Evolutionary conservation across 192 early-diverging fungal species (phyloP).

Genomic region (Umbelopsis vinacea): DNA sequence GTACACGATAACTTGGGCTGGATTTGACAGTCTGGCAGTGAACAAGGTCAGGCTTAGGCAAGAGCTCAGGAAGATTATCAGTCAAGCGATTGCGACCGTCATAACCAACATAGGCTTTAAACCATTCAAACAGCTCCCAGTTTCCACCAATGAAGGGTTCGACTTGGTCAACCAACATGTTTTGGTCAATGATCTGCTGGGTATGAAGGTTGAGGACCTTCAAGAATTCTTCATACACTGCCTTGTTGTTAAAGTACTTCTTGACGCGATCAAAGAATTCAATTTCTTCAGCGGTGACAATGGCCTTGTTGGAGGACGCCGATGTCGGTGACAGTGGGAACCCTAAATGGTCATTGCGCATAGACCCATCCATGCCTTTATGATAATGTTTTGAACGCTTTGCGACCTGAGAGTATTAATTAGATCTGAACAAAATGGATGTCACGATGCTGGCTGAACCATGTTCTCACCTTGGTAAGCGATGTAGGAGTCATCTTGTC

Average conservation of each 20-base stretch:
- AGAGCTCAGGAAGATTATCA: constrained; percentile 67
- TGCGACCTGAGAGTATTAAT: constrained; percentile 10
- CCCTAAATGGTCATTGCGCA: constrained; percentile 1
- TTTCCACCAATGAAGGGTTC: constrained; percentile 84
- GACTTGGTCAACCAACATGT: constrained; percentile 82
- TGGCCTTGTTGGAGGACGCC: constrained; percentile 24
- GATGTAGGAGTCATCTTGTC: constrained; percentile 6
- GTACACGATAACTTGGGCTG: constrained; percentile 72
- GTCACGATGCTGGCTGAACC: neutral
- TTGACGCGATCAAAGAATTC: constrained; percentile 95
- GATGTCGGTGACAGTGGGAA: constrained; percentile 1
- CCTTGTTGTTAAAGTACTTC: constrained; percentile 81
- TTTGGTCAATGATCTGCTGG: constrained; percentile 90
- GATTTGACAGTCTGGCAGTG: constrained; percentile 48
- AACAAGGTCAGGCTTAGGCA: constrained; percentile 63
- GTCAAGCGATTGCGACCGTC: constrained; percentile 68
- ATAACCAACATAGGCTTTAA: constrained; percentile 85
- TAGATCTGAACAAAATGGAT: neutral
- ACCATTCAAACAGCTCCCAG: constrained; percentile 89
- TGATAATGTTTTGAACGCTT: constrained; percentile 21
- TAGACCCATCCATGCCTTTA: constrained; percentile 13
- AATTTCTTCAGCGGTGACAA: constrained; percentile 73
- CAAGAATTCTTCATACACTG: constrained; percentile 92
- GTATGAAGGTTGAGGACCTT: constrained; percentile 93
- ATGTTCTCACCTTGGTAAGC: constrained; percentile 3